These are phyloP conservation scores for Eucalyptus pumila DNA, from an alignment of 345 rosid species.

Conservation along the genomic window DNA sequence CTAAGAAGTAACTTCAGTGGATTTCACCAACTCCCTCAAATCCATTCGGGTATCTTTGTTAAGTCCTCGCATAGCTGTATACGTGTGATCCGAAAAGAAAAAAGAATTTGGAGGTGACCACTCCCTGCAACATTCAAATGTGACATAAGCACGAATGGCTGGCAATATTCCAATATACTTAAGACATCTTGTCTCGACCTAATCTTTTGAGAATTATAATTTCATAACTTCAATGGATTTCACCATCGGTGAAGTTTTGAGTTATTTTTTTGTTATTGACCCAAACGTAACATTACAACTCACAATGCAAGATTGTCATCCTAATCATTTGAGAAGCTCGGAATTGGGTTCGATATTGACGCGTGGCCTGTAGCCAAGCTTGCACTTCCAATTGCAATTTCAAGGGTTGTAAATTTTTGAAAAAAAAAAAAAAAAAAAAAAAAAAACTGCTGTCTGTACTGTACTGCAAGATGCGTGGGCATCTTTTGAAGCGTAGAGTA, in stretches of 20 bases:
- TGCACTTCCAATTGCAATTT: not conserved
- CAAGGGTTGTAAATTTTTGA: not conserved
- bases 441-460: not conserved
- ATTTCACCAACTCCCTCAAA: not conserved
- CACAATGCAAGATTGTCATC: not conserved
- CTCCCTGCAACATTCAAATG: not conserved
- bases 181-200: not conserved
- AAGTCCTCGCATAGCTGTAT: not conserved
- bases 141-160: not conserved
- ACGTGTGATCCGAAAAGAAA: not conserved
- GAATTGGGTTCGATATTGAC: not conserved
- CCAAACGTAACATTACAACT: not conserved
- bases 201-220: not conserved
- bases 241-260: not conserved
- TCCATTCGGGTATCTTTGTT: not conserved
- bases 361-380: not conserved
- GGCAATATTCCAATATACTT: not conserved
- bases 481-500: not conserved
- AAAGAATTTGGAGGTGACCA: not conserved
- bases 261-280: not conserved
- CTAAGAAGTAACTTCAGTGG: not conserved
- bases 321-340: not conserved
- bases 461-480: not conserved
- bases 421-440: not conserved
- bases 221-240: not conserved